A percentile compares a stretch with the other conserved stretches of the same genome.
Evolutionary conservation across 768 basidiomycete species (phyloP).

Genomic region (Termitomyces sp.): DNA sequence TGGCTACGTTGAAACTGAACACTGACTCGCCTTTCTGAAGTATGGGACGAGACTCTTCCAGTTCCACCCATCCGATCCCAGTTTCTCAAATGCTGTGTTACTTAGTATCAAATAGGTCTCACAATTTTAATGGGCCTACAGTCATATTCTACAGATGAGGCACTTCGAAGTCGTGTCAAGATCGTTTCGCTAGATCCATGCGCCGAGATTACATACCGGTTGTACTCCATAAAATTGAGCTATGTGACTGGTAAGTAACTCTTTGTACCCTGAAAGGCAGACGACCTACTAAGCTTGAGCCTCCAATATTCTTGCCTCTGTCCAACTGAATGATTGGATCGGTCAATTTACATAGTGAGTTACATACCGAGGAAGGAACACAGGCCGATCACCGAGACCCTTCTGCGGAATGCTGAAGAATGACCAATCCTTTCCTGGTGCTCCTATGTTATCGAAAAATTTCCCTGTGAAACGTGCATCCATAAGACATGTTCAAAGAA

Average conservation of each 20-base stretch:
- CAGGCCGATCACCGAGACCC: not conserved
- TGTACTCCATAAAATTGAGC: constrained; percentile 1
- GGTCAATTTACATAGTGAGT: not conserved
- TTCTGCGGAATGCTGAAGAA: not conserved
- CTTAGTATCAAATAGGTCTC: not conserved
- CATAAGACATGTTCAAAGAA: not conserved
- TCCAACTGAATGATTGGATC: not conserved
- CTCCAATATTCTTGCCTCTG: constrained; percentile 1
- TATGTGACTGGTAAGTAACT: not conserved
- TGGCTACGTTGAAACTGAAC: no score
- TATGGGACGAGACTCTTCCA: constrained; percentile 3
- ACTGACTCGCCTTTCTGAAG: constrained; percentile 2
- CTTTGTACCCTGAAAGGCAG: no score
- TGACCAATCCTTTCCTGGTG: not conserved
- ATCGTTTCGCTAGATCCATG: no score
- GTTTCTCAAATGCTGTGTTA: constrained; percentile 1
- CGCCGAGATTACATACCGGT: not conserved
- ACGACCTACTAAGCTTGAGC: not conserved
- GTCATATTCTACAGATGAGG: not conserved
- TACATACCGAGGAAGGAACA: not conserved
- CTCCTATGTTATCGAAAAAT: not conserved
- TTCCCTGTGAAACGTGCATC: not conserved
- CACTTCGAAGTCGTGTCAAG: not conserved
- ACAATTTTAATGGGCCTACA: not conserved
- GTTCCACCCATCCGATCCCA: not conserved